Percentiles rank a stretch among this genome's conserved stretches.
These are phyloP conservation scores for Beauveria brongniartii DNA, from an alignment of 2,329 filamentous ascomycete genomes.

Conservation along the genomic window DNA sequence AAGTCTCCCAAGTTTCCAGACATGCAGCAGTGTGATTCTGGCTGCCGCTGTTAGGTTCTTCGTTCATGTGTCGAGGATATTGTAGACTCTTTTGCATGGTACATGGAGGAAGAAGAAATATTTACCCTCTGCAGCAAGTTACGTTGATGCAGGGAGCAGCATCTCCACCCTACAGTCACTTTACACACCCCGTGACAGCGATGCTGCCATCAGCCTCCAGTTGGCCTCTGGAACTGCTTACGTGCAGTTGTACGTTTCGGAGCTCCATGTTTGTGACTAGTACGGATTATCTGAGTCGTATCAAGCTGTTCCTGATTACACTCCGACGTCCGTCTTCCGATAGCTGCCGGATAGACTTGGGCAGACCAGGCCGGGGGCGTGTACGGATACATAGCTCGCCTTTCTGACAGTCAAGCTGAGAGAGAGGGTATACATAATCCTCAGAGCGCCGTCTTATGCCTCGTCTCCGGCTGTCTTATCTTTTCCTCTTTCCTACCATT, in stretches of 20 bases:
- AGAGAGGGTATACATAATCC: not conserved
- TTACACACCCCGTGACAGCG: not conserved
- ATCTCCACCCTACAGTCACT: not conserved
- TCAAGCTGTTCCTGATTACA: no score
- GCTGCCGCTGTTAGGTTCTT: no score
- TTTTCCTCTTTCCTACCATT: not conserved
- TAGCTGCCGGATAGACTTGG: not conserved
- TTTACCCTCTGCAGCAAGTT: no score
- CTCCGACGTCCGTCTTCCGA: not conserved
- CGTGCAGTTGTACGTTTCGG: no score
- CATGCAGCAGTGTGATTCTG: no score
- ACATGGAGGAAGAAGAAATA: not conserved
- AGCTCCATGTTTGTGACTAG: no score
- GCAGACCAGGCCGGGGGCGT: not conserved
- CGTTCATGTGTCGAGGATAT: no score
- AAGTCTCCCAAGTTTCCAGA: no score
- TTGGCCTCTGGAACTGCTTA: not conserved
- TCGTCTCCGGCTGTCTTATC: not conserved
- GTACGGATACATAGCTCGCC: not conserved
- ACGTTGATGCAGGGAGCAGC: no score
- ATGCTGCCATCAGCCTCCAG: not conserved
- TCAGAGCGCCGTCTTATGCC: not conserved
- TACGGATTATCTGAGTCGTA: no score
- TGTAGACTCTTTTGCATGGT: no score
- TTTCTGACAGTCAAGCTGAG: no score